Conservation (phyloP, 768 basidiomycete genomes). For the Infundibulicybe gibba region DNA sequence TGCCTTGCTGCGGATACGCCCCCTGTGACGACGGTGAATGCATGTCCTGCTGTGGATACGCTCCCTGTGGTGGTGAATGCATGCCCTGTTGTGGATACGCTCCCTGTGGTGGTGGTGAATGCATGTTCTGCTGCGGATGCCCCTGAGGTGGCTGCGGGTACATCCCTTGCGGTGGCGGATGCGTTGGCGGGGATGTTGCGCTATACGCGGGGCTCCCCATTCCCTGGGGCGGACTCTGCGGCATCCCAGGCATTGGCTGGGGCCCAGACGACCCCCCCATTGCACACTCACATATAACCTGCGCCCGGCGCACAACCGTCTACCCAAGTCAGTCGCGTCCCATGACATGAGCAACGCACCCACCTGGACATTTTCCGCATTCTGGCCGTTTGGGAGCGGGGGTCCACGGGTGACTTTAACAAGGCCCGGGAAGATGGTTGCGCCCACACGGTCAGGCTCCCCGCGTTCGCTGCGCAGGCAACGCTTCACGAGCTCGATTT, state of each 20-base stretch:
- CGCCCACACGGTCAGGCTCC: constrained; percentile 72
- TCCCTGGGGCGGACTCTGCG: too few relatives aligned
- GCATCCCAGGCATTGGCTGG: too few relatives aligned
- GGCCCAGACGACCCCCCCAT: constrained; percentile 33
- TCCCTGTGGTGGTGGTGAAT: too few relatives aligned
- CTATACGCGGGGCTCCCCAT: too few relatives aligned
- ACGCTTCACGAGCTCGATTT: constrained; percentile 82
- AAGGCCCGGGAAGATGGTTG: constrained; percentile 84
- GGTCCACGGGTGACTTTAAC: constrained; percentile 67
- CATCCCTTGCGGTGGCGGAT: too few relatives aligned
- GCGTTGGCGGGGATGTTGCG: too few relatives aligned
- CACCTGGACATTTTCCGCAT: constrained; percentile 50
- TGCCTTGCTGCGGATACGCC: background rate
- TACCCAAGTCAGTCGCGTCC: constrained; percentile 11
- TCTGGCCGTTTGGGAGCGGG: constrained; percentile 26
- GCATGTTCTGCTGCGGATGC: too few relatives aligned
- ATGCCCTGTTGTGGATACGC: too few relatives aligned
- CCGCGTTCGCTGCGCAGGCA: constrained; percentile 75
- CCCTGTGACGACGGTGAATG: too few relatives aligned
- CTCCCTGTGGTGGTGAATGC: too few relatives aligned
- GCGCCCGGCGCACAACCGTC: constrained; percentile 78
- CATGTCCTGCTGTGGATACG: too few relatives aligned
- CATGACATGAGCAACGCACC: constrained; percentile 8
- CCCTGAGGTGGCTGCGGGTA: too few relatives aligned
- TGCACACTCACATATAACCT: constrained; percentile 86